phyloP scores from a whole-genome alignment of 1,284 basidiomycete genomes.

The Chalciporus sp. region DNA sequence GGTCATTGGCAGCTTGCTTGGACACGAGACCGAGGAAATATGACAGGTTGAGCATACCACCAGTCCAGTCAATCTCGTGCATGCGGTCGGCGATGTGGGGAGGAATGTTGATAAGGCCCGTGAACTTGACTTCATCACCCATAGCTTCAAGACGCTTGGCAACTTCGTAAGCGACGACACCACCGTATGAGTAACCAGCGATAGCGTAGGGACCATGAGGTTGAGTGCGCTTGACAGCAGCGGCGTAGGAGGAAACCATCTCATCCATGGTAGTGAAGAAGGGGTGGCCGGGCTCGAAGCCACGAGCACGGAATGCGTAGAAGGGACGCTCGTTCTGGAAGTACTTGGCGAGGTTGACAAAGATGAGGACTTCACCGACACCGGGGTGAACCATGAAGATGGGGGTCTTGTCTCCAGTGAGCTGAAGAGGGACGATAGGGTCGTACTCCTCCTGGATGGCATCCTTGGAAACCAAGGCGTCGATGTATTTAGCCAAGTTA shows the following conservation, averaged over 20 bases:
- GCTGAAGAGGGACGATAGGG: slow-evolving; percentile 41
- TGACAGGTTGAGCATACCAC: slow-evolving; percentile 41
- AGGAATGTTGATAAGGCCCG: slow-evolving; percentile 46
- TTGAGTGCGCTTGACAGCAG: slow-evolving; percentile 39
- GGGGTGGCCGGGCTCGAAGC: slow-evolving; percentile 43
- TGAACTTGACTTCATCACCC: slow-evolving; percentile 42
- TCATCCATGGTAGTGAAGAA: slow-evolving; percentile 43
- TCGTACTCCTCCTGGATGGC: slow-evolving; percentile 28
- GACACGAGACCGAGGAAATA: slow-evolving; percentile 34
- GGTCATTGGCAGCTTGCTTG: slow-evolving; percentile 27
- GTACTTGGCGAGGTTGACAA: slow-evolving; percentile 45
- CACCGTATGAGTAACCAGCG: slow-evolving; percentile 53
- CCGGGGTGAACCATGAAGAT: slow-evolving; percentile 43
- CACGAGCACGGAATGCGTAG: slow-evolving; percentile 47
- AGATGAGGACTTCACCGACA: slow-evolving; percentile 41
- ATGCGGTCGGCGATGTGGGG: slow-evolving; percentile 46
- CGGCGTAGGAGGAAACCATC: slow-evolving; percentile 44
- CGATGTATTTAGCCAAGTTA: slow-evolving; percentile 33
- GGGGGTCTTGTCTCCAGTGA: slow-evolving; percentile 43
- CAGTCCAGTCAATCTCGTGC: slow-evolving; percentile 44
- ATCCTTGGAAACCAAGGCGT: slow-evolving; percentile 25
- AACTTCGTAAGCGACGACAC: slow-evolving; percentile 50
- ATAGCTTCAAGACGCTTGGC: slow-evolving; percentile 41
- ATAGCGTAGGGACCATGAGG: slow-evolving; percentile 47
- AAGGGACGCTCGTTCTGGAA: slow-evolving; percentile 44